Base-by-base conservation (phyloP, 164 flowering plant species). In the Hamamelis virginiana region DNA sequence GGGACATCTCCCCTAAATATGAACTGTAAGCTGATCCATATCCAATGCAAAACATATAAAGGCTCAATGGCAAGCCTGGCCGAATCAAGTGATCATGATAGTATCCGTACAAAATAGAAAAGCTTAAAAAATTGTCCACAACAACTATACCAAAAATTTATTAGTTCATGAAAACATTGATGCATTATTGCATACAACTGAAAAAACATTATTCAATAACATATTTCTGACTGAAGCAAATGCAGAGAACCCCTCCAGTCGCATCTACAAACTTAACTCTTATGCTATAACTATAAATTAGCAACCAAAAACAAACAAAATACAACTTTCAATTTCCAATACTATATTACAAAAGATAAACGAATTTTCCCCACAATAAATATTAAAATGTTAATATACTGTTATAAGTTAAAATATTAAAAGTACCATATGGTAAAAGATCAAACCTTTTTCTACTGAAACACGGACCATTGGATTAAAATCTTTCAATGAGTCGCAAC, bases 391-490 rank as follows among this genome's bases (percentile, higher is more conserved):
- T 33, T 33, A 33, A 33, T 33, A 33, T 33, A 33, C 41, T 33
- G 41, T 33, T 33, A 33, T 33, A 33, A 33, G 41, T 6, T 55
- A 9, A 55, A 1, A n/a, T 55, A 23, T 13, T 55, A 26, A n/a
- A 59, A 19, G 15, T 28, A 33, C 12, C 9, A 23, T 2, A 11
- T 44, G 28, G 3, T 44, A 62, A 9, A 64, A 15, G 19, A 8
- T 9, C 68, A 71, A 43, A 88, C 99, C 99, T 86, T 84, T 89
- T 76, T 82, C 87, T 10, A 84, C 86, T 0, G 90, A 89, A 75
- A 95, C 98, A 50, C 74, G 88, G 63, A 95, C 98, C 98, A 92
- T 95, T 0, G 93, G 91, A 72, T 95, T 95, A 66, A 95, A 92
- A 69, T 95, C 97, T 68, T 79, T 91, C 73, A 92, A 76, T 27